These are phyloP conservation scores for Mycena albidolilacea DNA, from an alignment of 768 basidiomycete genomes.

Conservation along the genomic window DNA sequence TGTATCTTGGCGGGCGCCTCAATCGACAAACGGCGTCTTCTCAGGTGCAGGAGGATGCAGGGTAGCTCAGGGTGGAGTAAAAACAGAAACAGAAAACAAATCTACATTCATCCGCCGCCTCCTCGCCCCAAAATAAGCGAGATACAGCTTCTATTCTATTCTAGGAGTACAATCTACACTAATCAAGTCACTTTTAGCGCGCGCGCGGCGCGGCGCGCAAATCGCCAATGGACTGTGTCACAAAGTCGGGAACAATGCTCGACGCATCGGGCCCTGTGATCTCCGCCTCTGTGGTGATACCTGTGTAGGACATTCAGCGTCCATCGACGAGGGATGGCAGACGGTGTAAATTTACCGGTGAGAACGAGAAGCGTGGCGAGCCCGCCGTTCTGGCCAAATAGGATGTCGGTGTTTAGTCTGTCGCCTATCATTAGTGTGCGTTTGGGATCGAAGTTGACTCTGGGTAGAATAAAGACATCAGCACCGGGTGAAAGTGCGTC, in stretches of 20 bases:
- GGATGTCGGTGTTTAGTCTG: slow-evolving; percentile 94
- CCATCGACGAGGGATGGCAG: background rate
- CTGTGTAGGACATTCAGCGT: slow-evolving; percentile 53
- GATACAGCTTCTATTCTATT: slow-evolving; percentile 1
- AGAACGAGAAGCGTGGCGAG: slow-evolving; percentile 91
- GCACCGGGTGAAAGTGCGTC: background rate
- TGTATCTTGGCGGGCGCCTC: background rate
- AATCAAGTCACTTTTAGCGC: slow-evolving; percentile 40
- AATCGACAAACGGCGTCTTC: background rate
- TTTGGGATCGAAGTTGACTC: slow-evolving; percentile 88
- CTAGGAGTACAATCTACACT: background rate
- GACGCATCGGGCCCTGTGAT: slow-evolving; percentile 81
- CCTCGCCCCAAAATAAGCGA: background rate
- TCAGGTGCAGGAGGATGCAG: too few relatives aligned
- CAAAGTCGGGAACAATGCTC: slow-evolving; percentile 83
- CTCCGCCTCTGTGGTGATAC: slow-evolving; percentile 83
- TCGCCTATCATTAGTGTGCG: slow-evolving; percentile 97
- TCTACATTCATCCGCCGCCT: background rate
- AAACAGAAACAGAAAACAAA: too few relatives aligned
- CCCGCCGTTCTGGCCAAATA: slow-evolving; percentile 91
- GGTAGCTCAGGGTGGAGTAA: too few relatives aligned
- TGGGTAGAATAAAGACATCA: slow-evolving; percentile 47
- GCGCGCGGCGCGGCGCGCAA: slow-evolving; percentile 60
- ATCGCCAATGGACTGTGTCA: slow-evolving; percentile 88
- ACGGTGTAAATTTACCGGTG: slow-evolving; percentile 71